Percentiles rank a stretch among this genome's conserved stretches.
Conservation (phyloP, 345 rosid species). For the Acer campestre region DNA sequence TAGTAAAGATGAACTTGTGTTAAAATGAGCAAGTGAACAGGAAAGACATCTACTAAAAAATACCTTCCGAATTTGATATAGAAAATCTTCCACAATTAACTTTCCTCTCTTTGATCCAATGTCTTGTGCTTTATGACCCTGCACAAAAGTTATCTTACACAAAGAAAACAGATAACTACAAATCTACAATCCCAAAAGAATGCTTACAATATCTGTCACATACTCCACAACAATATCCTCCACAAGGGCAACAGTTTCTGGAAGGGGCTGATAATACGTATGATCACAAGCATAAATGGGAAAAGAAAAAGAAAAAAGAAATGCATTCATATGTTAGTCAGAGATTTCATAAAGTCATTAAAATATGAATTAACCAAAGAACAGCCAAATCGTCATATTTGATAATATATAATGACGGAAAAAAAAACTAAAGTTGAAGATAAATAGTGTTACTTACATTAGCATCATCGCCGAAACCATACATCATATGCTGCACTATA, state of each 20-base stretch:
- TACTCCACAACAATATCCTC: conserved; percentile 95
- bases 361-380: no score
- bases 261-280: conserved; percentile 75
- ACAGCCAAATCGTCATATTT: neutral
- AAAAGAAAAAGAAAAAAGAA: neutral
- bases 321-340: neutral
- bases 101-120: conserved; percentile 84
- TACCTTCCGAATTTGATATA: conserved; percentile 88
- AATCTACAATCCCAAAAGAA: conserved; percentile 6
- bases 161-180: neutral
- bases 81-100: conserved; percentile 80
- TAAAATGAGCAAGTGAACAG: conserved; percentile 1
- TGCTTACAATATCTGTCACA: conserved; percentile 79
- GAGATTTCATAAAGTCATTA: no score
- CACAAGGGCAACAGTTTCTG: conserved; percentile 84
- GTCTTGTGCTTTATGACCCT: conserved; percentile 94
- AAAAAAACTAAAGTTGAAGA: neutral
- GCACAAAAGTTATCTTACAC: conserved; percentile 13
- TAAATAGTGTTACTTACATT: conserved; percentile 50
- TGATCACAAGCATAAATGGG: conserved; percentile 4
- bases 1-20: neutral
- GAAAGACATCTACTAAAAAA: neutral
- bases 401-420: neutral
- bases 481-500: conserved; percentile 97
- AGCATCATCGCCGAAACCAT: conserved; percentile 88